Percentiles rank a stretch among this genome's conserved stretches.
These are phyloP conservation scores for Myriosclerotinia curreyana DNA, from an alignment of 2,329 filamentous ascomycete species.

Conservation along the genomic window DNA sequence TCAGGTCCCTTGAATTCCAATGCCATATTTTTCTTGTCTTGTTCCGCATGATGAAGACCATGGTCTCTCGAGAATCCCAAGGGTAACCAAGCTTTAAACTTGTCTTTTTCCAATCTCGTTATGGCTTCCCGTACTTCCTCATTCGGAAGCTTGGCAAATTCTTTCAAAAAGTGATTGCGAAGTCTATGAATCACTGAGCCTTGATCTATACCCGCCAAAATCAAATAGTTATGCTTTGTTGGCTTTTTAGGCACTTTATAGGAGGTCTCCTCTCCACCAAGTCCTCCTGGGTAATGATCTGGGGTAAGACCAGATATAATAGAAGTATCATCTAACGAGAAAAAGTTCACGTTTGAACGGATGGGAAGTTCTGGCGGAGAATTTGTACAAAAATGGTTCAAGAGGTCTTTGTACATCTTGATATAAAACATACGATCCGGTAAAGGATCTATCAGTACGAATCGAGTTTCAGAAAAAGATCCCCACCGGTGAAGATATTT, in stretches of 20 bases:
- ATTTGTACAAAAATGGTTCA: not conserved
- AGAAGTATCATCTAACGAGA: not conserved
- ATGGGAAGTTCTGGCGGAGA: not conserved
- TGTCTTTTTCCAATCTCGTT: not conserved
- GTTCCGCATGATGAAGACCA: not conserved
- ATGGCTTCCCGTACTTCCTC: not conserved
- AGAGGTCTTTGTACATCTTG: conserved; percentile 4
- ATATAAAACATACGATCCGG: not conserved
- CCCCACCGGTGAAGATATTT: conserved; percentile 1
- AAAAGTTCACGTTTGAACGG: not conserved
- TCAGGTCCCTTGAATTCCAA: not conserved
- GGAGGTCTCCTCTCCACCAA: no score
- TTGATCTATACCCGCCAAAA: not conserved
- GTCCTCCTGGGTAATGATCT: not conserved
- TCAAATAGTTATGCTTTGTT: not conserved
- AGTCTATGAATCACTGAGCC: not conserved
- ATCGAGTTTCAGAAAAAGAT: conserved; percentile 2
- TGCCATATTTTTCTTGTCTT: not conserved
- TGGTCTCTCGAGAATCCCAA: not conserved
- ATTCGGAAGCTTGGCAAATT: not conserved
- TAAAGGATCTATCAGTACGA: conserved; percentile 2
- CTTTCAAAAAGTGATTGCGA: not conserved
- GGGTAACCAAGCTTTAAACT: not conserved
- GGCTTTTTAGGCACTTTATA: not conserved
- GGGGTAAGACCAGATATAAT: not conserved